A percentile compares a stretch with the other conserved stretches of the same genome.
Conservation (phyloP, 2,329 filamentous ascomycete species). For the Fusarium incarnatum region DNA sequence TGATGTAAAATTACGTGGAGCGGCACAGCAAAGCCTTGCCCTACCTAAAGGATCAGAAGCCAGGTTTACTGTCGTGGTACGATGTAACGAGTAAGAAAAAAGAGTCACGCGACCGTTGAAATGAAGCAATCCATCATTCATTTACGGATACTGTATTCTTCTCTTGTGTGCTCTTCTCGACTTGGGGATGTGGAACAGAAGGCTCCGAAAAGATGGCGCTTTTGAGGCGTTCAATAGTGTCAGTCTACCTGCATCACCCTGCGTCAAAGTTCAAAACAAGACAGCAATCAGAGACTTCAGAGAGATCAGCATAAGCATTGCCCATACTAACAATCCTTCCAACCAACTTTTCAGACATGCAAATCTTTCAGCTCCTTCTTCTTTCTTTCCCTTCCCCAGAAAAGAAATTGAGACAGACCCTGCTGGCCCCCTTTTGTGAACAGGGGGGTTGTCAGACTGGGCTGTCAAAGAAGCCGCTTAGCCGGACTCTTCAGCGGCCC, state of each 20-base stretch:
- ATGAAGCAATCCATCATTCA: not conserved
- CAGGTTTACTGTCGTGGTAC: not conserved
- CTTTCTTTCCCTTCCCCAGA: slow-evolving; percentile 19
- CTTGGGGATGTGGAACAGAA: not conserved
- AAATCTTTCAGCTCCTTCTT: not conserved
- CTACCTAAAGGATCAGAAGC: not conserved
- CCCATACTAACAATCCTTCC: not conserved
- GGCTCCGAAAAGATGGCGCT: not conserved
- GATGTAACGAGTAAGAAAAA: not conserved
- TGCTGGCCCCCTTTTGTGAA: not conserved
- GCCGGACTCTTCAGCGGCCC: not conserved
- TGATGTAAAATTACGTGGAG: slow-evolving; percentile 3
- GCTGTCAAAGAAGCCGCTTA: slow-evolving; percentile 15
- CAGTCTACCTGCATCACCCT: not conserved
- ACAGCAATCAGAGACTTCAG: not conserved
- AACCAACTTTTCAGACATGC: not conserved
- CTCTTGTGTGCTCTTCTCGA: not conserved
- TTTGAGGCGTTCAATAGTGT: slow-evolving; percentile 5
- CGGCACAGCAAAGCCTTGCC: not conserved
- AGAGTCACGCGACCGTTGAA: not conserved
- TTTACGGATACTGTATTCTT: not conserved
- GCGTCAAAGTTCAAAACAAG: not conserved
- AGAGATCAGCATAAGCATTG: not conserved
- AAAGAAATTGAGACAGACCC: not conserved
- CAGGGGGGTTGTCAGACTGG: not conserved